These are phyloP conservation scores for Corniculantispora saksenae DNA, from an alignment of 2,329 filamentous ascomycete genomes.

Conservation along the genomic window DNA sequence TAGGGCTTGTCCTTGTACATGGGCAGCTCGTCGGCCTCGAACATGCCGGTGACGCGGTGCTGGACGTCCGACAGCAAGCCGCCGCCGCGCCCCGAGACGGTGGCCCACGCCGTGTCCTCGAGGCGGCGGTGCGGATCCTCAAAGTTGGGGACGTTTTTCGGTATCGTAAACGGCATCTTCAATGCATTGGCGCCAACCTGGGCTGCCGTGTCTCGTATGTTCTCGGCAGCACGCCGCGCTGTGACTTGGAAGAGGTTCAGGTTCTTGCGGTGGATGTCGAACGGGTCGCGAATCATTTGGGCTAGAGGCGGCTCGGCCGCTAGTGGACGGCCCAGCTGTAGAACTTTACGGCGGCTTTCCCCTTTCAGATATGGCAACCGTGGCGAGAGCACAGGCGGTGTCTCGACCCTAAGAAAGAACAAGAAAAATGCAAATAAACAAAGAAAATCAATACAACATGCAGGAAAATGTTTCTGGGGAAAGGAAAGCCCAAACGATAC, in stretches of 20 bases:
- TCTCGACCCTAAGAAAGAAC: too few relatives aligned
- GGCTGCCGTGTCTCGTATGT: conserved; percentile 49
- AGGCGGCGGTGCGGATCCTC: conserved; percentile 62
- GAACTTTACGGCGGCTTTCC: conserved; percentile 1
- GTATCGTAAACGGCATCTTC: conserved; percentile 67
- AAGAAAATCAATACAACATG: neutral
- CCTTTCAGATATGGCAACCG: conserved; percentile 1
- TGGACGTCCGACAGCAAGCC: conserved; percentile 56
- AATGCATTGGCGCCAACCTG: conserved; percentile 51
- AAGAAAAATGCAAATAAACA: neutral
- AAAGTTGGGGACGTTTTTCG: conserved; percentile 71
- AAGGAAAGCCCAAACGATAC: neutral
- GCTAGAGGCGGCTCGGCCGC: conserved; percentile 23
- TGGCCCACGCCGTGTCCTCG: conserved; percentile 68
- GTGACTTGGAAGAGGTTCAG: conserved; percentile 52
- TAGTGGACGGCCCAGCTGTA: neutral
- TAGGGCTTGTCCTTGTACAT: conserved; percentile 99
- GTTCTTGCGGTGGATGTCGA: conserved; percentile 44
- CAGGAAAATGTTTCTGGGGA: neutral
- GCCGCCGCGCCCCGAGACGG: conserved; percentile 37
- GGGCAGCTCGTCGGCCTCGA: conserved; percentile 64
- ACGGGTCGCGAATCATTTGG: conserved; percentile 46
- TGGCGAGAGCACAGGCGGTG: neutral
- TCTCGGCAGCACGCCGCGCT: conserved; percentile 45
- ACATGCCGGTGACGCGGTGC: conserved; percentile 63